These are phyloP conservation scores for Thalassiosira sp. DNA, from an alignment of 352 stramenopile species.

Conservation along the genomic window DNA sequence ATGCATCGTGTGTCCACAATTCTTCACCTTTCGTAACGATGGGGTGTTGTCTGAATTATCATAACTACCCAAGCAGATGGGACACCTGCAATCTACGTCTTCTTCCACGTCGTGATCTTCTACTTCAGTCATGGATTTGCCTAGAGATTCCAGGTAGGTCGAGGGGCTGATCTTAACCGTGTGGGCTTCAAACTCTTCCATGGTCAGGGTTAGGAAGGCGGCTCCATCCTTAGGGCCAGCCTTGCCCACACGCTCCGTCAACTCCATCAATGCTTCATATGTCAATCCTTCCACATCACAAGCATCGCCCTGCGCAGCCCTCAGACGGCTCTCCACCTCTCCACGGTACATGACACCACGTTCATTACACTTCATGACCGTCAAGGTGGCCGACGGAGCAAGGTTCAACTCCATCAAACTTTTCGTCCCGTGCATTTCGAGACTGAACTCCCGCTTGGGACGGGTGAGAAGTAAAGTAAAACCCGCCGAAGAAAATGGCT, in stretches of 20 bases:
- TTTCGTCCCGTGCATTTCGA: too few species aligned
- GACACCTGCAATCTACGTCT: neutral
- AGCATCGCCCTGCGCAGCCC: too few species aligned
- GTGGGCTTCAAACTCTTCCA: constrained; percentile 23
- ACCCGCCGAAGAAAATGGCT: too few species aligned
- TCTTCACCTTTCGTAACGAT: constrained; percentile 19
- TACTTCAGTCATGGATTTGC: neutral
- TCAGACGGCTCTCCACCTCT: too few species aligned
- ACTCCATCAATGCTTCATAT: constrained; percentile 34
- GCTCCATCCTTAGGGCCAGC: neutral
- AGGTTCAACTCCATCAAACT: too few species aligned
- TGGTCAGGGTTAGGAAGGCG: neutral
- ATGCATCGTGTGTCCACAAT: constrained; percentile 24
- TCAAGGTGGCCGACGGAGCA: too few species aligned
- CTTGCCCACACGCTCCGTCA: constrained; percentile 22
- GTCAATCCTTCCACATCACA: too few species aligned
- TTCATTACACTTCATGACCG: too few species aligned
- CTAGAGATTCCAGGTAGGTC: constrained; percentile 8
- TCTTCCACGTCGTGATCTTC: neutral
- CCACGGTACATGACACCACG: too few species aligned
- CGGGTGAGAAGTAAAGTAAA: too few species aligned
- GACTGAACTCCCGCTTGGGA: too few species aligned
- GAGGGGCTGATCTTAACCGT: constrained; percentile 13
- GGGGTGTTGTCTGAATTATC: constrained; percentile 7
- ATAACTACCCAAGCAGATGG: constrained; percentile 13